phyloP scores from a whole-genome alignment of 352 stramenopile species.

The Phytophthora pistaciae region DNA sequence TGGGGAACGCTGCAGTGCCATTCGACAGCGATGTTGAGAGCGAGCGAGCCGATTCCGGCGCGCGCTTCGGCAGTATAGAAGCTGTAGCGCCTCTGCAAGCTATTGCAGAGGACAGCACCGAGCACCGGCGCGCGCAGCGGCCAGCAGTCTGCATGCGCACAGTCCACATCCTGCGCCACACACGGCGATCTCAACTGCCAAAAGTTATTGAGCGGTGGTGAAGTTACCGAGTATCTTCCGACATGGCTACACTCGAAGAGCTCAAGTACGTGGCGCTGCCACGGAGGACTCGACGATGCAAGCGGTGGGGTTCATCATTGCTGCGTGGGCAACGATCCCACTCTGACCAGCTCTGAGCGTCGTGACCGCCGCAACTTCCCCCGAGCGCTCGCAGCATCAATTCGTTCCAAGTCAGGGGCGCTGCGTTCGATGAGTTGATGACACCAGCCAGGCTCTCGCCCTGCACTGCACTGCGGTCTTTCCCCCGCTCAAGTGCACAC shows the following conservation, averaged over 20 bases:
- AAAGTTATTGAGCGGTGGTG: neutral
- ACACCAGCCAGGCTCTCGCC: neutral
- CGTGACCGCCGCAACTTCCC: neutral
- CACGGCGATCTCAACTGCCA: neutral
- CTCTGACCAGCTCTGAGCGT: neutral
- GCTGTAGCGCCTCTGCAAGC: neutral
- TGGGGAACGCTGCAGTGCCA: conserved; percentile 29
- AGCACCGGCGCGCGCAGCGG: neutral
- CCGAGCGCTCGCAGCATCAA: neutral
- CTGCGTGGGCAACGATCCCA: neutral
- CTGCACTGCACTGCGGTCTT: neutral
- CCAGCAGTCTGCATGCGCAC: conserved; percentile 4
- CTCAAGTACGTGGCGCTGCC: neutral
- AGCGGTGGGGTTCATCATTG: no score
- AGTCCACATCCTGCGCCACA: conserved; percentile 1
- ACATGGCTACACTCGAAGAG: neutral
- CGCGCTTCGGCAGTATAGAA: neutral
- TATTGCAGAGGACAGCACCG: neutral
- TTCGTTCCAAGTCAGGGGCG: neutral
- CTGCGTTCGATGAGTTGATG: neutral
- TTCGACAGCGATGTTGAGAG: conserved; percentile 16
- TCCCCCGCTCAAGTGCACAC: neutral
- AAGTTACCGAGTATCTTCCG: neutral
- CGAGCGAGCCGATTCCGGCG: conserved; percentile 3
- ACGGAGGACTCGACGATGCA: neutral